Percentiles rank a stretch among this genome's conserved stretches.
Conservation (phyloP, 2,329 filamentous ascomycete species). For the Zymoseptoria pseudotritici region DNA sequence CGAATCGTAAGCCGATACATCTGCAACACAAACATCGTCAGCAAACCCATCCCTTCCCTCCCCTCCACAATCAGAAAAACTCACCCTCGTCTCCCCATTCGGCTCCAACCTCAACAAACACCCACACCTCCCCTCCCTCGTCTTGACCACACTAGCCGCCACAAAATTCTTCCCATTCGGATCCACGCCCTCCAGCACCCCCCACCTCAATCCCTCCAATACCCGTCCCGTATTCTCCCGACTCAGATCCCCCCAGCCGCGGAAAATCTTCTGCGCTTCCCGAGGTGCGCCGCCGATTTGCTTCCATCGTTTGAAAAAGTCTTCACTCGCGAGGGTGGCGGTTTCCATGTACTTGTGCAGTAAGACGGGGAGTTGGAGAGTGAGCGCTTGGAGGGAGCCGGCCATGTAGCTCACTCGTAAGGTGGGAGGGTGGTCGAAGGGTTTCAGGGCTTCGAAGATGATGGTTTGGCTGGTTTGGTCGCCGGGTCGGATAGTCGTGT, state of each 20-base stretch:
- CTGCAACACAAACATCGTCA: conserved; percentile 41
- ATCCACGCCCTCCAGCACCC: conserved; percentile 75
- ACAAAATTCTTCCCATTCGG: conserved; percentile 92
- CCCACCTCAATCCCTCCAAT: conserved; percentile 84
- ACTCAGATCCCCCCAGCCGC: conserved; percentile 55
- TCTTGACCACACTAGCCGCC: conserved; percentile 80
- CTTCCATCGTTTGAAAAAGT: conserved; percentile 99
- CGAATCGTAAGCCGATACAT: conserved; percentile 93
- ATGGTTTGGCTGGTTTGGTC: conserved; percentile 86
- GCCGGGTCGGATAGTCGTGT: conserved; percentile 66
- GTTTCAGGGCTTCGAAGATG: conserved; percentile 79
- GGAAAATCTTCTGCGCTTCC: conserved; percentile 82
- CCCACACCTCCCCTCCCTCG: conserved; percentile 81
- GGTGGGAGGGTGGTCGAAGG: conserved; percentile 79
- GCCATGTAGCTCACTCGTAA: conserved; percentile 92
- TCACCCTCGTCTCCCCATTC: conserved; percentile 84
- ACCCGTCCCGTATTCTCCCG: conserved; percentile 63
- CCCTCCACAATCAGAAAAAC: conserved; percentile 25
- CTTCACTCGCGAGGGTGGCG: conserved; percentile 75
- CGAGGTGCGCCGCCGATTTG: conserved; percentile 86
- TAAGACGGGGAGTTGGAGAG: conserved; percentile 78
- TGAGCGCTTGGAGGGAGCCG: conserved; percentile 85
- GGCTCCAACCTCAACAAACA: conserved; percentile 91
- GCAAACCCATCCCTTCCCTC: not conserved
- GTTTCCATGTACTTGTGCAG: conserved; percentile 97